Conservation (phyloP, 2,329 filamentous ascomycete species). For the Paraphoma sp. region DNA sequence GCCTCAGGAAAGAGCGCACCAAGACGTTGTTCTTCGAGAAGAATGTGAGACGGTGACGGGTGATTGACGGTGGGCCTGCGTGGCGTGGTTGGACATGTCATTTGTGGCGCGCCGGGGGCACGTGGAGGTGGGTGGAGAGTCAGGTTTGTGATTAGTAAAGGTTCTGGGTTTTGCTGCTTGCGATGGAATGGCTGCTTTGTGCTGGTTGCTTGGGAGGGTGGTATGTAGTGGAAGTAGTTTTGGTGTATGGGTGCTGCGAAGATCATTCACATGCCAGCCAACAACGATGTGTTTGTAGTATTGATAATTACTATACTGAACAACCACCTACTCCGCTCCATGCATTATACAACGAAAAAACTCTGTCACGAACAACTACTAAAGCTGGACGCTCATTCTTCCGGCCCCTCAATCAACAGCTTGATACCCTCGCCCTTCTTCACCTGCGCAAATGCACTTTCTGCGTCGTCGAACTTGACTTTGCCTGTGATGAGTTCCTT, state of each 20-base stretch:
- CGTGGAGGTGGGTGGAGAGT: background rate
- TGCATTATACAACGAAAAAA: background rate
- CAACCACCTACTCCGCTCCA: background rate
- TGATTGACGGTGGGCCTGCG: background rate
- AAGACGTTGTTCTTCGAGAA: background rate
- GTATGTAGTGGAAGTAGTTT: background rate
- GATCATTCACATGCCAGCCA: background rate
- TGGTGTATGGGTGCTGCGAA: background rate
- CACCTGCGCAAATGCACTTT: conserved; percentile 85
- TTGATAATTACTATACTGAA: background rate
- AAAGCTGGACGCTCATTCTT: conserved; percentile 18
- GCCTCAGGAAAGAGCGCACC: conserved; percentile 6
- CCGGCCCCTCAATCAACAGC: conserved; percentile 60
- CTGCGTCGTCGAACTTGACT: conserved; percentile 81
- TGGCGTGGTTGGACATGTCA: no score
- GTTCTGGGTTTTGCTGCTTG: conserved; percentile 5
- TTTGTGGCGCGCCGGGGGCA: background rate
- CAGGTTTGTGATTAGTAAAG: background rate
- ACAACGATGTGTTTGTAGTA: background rate
- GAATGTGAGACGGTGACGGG: background rate
- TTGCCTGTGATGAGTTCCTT: conserved; percentile 81
- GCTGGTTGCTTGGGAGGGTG: background rate
- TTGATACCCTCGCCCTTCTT: conserved; percentile 81
- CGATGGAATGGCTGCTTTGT: conserved; percentile 2
- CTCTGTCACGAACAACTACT: background rate